Evolutionary conservation across 352 stramenopile genomes (phyloP), one percentile per base, ranked within the genome.

Genomic region (Phytophthora europaea): DNA sequence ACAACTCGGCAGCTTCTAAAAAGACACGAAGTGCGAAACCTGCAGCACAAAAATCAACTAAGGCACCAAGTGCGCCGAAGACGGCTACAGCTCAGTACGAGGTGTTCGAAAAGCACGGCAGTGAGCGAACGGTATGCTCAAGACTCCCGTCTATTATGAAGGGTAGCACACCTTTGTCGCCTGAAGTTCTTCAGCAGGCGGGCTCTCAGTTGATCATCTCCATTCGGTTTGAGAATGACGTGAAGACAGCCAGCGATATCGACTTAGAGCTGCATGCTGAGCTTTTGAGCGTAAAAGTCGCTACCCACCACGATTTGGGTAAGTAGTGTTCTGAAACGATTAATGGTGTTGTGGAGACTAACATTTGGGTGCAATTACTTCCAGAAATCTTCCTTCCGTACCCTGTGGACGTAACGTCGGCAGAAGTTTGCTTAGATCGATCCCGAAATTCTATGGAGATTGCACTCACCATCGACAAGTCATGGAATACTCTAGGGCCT

Each of bases 301-400:
- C 57, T 26, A 76, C 70, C n/a, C 80, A 93, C 56, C 79, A 80
- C 15, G 79, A 92, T 54, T 59, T 91, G 40, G 74, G 83, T 91
- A 76, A 56, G 78, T 78, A 4, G 9, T 40, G 10, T 12, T 38
- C 20, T 53, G 20, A 0, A n/a, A 13, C 31, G 6, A 31, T 61
- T 40, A 40, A 18, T 18, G 20, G 31, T 68, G 23, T 33, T 48
- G 26, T 26, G 8, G 16, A 15, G 34, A 36, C 20, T 63, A 65
- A 61, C 18, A 61, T 2, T 48, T 16, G 1, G 54, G 4, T 59
- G 10, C 28, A 22, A 22, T 15, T 63, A 15, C 48, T 57, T 64
- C 1, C 43, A 90, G 79, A 67, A 26, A 74, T 89, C 13, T 93
- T 88, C 57, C 78, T 95, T 16, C 89, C 89, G 34, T 94, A 90